These are phyloP conservation scores for Vachellia collinsii DNA, from an alignment of 306 rosid genomes.

Conservation along the genomic window DNA sequence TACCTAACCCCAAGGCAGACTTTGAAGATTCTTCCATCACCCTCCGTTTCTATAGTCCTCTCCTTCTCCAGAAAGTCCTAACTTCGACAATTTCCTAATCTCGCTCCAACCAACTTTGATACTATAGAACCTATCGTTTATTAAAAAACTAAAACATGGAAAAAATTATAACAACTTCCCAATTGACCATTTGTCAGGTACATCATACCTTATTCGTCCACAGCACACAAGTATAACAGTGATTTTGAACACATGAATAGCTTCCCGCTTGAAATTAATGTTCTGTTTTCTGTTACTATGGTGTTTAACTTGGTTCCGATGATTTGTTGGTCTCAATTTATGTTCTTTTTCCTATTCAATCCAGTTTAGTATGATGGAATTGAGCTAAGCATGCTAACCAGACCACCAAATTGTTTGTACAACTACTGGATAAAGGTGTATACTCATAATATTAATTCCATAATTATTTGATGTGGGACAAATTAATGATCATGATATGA, in stretches of 20 bases:
- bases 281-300: neutral
- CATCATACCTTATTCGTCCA: neutral
- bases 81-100: neutral
- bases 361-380: neutral
- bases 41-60: neutral
- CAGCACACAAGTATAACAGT: neutral
- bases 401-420: neutral
- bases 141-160: neutral
- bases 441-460: neutral
- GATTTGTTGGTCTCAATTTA: neutral
- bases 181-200: neutral
- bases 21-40: neutral
- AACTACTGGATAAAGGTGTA: neutral
- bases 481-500: neutral
- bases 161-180: neutral
- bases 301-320: neutral
- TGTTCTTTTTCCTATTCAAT: neutral
- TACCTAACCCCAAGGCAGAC: neutral
- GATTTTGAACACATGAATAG: neutral
- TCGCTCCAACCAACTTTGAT: neutral
- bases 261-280: neutral
- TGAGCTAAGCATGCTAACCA: neutral
- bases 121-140: neutral
- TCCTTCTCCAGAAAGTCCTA: neutral
- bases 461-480: neutral